phyloP scores from a whole-genome alignment of 768 basidiomycete genomes.

The Leucocoprinus leucothites region DNA sequence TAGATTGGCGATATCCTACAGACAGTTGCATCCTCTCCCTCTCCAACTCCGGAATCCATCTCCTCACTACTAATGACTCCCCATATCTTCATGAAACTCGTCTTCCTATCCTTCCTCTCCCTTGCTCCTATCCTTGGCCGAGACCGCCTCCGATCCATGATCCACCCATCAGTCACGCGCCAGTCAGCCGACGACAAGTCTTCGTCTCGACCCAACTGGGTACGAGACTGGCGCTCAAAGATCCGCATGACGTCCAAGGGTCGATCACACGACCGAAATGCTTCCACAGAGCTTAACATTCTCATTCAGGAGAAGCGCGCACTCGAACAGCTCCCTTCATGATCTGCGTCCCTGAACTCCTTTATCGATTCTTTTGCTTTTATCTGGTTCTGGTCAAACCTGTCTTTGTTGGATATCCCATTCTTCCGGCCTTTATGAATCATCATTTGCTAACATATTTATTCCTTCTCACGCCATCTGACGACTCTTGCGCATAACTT shows the following conservation, averaged over 20 bases:
- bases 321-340: constrained; percentile 37
- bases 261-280: constrained; percentile 41
- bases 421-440: constrained; percentile 4
- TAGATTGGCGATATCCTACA: constrained; percentile 88
- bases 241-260: constrained; percentile 54
- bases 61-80: constrained; percentile 84
- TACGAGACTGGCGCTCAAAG: constrained; percentile 65
- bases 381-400: constrained; percentile 1
- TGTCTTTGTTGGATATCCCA: constrained; percentile 5
- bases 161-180: constrained; percentile 30
- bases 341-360: constrained; percentile 15
- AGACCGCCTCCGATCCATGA: constrained; percentile 57
- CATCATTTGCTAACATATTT: constrained; percentile 14
- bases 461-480: constrained; percentile 7
- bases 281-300: constrained; percentile 43
- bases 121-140: constrained; percentile 84
- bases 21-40: constrained; percentile 71
- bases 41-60: constrained; percentile 73
- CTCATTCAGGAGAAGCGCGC: constrained; percentile 57
- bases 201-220: constrained; percentile 52
- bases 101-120: constrained; percentile 78
- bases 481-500: neutral
- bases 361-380: constrained; percentile 10
- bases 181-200: constrained; percentile 22
- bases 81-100: constrained; percentile 78